Base-by-base conservation (phyloP, 495 filamentous ascomycete species). In the Cenococcum geophilum region DNA sequence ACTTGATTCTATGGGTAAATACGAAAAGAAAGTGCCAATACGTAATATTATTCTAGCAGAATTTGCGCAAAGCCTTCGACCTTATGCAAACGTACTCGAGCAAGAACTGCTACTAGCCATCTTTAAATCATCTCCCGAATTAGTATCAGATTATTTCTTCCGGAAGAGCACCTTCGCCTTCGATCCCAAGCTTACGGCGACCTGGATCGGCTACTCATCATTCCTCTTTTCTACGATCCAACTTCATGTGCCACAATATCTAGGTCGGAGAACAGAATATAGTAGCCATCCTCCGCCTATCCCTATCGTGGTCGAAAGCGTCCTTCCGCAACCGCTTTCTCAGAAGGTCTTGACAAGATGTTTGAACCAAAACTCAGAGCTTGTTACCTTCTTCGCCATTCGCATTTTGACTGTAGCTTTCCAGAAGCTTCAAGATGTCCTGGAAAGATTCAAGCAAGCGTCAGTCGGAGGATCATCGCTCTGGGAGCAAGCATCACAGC, bases 181-280 rank as follows among this genome's bases (percentile, higher is more conserved):
- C 53, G 95, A 97, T 25, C 92, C 93, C 0, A 97, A 96, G 68
- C 78, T 91, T 10, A 90, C 90, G 0, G 80, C 89, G 0, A 92
- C 92, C 4, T 99, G 93, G 93, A 86, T 97, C 65, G 91, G 92
- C 20, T 96, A 92, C 69, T 91, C 89, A 2, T 80, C 89, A 0
- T 89, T 97, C 57, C 74, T 99, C 5, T 92, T 93, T 71, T 87
- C 86, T 22, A 79, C 81, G 0, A 80, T 97, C 6, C 79, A 86
- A 57, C 71, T 96, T 22, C 85, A 87, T 12, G 76, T 95, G 48
- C 90, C 90, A 14, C 65, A 75, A 8, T 82, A 80, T 65, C 88
- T 89, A 70, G 89, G 89, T 16, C 74, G 76, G 21, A 59, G 53
- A 9, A 67, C 71, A 1, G 63, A 71, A 40, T 78, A 72, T 49